Percentiles rank a stretch among this genome's conserved stretches.
Conservation (phyloP, 2,329 filamentous ascomycete genomes). For the Beauveria brongniartii region DNA sequence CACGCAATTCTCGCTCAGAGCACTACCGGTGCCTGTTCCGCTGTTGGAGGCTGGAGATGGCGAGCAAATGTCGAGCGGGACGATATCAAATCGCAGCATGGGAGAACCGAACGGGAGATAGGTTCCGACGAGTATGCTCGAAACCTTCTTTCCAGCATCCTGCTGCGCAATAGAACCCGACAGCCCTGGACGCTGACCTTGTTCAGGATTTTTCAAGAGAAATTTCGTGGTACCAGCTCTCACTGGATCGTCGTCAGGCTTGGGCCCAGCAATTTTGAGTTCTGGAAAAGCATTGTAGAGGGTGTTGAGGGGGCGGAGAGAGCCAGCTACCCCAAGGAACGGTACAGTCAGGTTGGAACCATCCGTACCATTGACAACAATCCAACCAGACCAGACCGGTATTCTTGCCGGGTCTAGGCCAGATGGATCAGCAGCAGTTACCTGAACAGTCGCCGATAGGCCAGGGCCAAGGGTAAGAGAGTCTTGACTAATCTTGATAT, state of each 20-base stretch:
- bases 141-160: neutral
- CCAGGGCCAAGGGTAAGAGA: slow-evolving; percentile 35
- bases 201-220: neutral
- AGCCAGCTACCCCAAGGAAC: slow-evolving; percentile 29
- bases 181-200: neutral
- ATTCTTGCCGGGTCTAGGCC: slow-evolving; percentile 22
- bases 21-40: too few species aligned
- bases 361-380: slow-evolving; percentile 30
- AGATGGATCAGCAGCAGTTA: slow-evolving; percentile 34
- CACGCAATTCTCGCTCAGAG: neutral
- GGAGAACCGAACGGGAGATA: neutral
- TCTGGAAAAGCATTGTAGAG: neutral
- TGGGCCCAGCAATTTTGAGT: neutral
- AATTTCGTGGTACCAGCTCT: neutral
- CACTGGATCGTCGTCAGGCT: neutral
- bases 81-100: neutral
- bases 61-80: neutral
- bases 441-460: slow-evolving; percentile 34
- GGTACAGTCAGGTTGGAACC: slow-evolving; percentile 28
- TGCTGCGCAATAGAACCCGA: neutral
- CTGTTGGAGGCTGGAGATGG: neutral
- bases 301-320: neutral
- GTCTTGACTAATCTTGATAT: slow-evolving; percentile 32
- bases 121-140: neutral
- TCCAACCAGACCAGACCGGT: slow-evolving; percentile 35